A percentile compares a stretch with the other conserved stretches of the same genome.
These are phyloP conservation scores for Coffea eugenioides DNA, from an alignment of 257 asterid genomes.

Conservation along the genomic window DNA sequence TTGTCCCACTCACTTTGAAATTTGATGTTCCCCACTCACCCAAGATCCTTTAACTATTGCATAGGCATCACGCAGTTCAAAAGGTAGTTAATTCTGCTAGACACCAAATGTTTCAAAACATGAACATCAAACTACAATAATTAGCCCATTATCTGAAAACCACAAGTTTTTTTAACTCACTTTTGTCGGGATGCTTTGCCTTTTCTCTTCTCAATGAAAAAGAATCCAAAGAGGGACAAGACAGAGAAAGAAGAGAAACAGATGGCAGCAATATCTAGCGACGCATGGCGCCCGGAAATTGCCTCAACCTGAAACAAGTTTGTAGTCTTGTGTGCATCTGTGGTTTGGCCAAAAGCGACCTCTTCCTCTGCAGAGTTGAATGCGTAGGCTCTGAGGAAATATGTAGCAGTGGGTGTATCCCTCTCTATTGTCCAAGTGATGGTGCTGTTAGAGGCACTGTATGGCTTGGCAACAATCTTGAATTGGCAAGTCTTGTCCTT, in stretches of 20 bases:
- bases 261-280: constrained; percentile 50
- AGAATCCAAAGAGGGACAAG: constrained; percentile 60
- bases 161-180: not conserved
- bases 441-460: constrained; percentile 31
- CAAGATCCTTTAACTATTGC: not conserved
- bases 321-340: constrained; percentile 33
- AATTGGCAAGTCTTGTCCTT: constrained; percentile 80
- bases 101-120: not conserved
- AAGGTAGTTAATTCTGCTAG: not conserved
- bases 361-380: constrained; percentile 28
- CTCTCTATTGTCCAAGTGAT: constrained; percentile 40
- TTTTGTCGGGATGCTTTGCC: constrained; percentile 24
- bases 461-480: constrained; percentile 41
- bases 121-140: not conserved
- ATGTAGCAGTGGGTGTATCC: constrained; percentile 59
- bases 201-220: constrained; percentile 59
- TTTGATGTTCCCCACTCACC: not conserved
- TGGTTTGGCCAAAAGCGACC: constrained; percentile 66
- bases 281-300: constrained; percentile 55
- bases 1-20: not conserved
- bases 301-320: constrained; percentile 49
- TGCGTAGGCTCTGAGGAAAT: constrained; percentile 62
- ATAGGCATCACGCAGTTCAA: not conserved
- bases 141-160: constrained; percentile 3
- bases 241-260: constrained; percentile 74